Evolutionary conservation across 768 basidiomycete genomes (phyloP), one percentile per base, ranked within the genome.

Genomic region (Pseudohyphozyma bogoriensis): DNA sequence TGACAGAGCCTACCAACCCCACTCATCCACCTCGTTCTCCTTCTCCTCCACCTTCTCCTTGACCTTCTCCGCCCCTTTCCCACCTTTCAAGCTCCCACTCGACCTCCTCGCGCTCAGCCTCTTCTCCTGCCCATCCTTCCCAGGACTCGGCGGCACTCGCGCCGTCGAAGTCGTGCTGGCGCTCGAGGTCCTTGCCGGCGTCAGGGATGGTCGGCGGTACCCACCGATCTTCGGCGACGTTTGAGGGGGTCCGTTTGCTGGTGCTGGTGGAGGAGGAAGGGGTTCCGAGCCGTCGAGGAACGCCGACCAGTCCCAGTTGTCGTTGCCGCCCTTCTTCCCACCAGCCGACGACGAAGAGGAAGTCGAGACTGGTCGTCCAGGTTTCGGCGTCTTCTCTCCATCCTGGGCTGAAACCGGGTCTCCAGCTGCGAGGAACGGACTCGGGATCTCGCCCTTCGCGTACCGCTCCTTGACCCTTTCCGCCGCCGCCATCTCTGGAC

Each of bases 301-400:
- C 4, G 64, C 64, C 13, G 40, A 46, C 64, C 64, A 65, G 40
- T 65, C 64, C 49, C 54, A 65, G 0, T 59, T 56, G 24, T 50
- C 32, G n/a, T 31, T 13, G 40, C 40, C 40, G 37, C 13, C 47
- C 33, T 44, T 35, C 32, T 33, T n/a, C 12, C 36, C 31, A 13
- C 32, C 29, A 2, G 44, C 22, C 5, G 33, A 33, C 5, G 29
- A 16, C 4, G 29, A 12, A 8, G 55, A 24, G 18, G 55, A 35
- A 16, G 55, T 22, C 11, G 44, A 45, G 10, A 26, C 12, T 28
- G 18, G 32, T 28, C n/a, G 33, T 32, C 16, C 22, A 3, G 26
- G 7, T 32, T 20, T 47, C 32, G 40, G 32, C 20, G n/a, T 33
- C 8, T 3, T 44, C 32, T 15, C 3, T 18, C 5, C 12, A 29